These are phyloP conservation scores for Yarrowia deformans DNA, from an alignment of 805 yeast genomes.

Conservation along the genomic window DNA sequence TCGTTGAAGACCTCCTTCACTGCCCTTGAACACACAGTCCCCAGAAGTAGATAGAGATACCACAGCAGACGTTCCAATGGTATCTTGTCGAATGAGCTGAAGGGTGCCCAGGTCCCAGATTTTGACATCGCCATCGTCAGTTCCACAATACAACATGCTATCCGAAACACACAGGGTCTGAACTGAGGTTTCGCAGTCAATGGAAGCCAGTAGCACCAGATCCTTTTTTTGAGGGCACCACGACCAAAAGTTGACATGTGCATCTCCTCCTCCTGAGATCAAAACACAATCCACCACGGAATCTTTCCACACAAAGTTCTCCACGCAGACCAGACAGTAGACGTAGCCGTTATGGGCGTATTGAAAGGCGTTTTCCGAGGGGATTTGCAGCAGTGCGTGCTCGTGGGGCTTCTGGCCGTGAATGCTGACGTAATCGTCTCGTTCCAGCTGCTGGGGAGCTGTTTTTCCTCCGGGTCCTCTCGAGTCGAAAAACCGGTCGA, in stretches of 20 bases:
- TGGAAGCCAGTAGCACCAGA: slow-evolving; percentile 47
- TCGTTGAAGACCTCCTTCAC: slow-evolving; percentile 59
- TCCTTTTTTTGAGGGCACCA: slow-evolving; percentile 46
- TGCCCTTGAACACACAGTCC: slow-evolving; percentile 69
- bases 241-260: slow-evolving; percentile 82
- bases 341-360: slow-evolving; percentile 95
- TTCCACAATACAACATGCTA: slow-evolving; percentile 82
- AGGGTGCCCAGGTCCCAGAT: slow-evolving; percentile 87
- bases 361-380: slow-evolving; percentile 66
- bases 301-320: slow-evolving; percentile 34
- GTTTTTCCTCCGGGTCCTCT: slow-evolving; percentile 76
- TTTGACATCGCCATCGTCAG: slow-evolving; percentile 74
- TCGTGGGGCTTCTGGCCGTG: slow-evolving; percentile 42
- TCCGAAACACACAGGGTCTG: slow-evolving; percentile 68
- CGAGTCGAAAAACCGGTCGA: slow-evolving; percentile 88
- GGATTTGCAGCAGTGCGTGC: slow-evolving; percentile 55
- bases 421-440: slow-evolving; percentile 35
- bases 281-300: slow-evolving; percentile 47
- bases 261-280: slow-evolving; percentile 90
- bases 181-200: slow-evolving; percentile 74
- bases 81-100: slow-evolving; percentile 59
- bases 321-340: slow-evolving; percentile 52
- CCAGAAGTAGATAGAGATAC: slow-evolving; percentile 63
- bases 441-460: slow-evolving; percentile 48
- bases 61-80: slow-evolving; percentile 41